Conservation (phyloP, 169 alveolate species). For the Theileria luwenshuni region DNA sequence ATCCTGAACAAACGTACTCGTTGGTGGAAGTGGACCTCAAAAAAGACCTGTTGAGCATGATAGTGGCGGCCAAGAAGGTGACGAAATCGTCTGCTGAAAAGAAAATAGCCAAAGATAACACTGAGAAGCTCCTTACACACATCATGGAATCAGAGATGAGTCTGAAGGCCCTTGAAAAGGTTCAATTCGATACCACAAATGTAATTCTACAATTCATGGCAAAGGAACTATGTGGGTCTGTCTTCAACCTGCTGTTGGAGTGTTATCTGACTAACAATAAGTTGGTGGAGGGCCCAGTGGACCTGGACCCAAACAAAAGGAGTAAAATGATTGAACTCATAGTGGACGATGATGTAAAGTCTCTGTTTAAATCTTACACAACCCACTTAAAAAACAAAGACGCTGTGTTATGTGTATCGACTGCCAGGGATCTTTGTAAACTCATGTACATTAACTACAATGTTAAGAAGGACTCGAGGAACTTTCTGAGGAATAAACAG, state of each 20-base stretch:
- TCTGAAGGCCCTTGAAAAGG: constrained; percentile 15
- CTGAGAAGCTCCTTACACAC: constrained; percentile 6
- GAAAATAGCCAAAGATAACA: constrained; percentile 5
- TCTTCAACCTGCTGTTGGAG: constrained; percentile 38
- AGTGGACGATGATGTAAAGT: constrained; percentile 56
- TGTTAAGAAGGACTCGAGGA: constrained; percentile 53
- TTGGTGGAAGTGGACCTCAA: constrained; percentile 11
- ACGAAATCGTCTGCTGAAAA: not conserved
- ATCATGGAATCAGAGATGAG: constrained; percentile 13
- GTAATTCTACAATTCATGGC: constrained; percentile 16
- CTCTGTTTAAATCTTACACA: constrained; percentile 11
- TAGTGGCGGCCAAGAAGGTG: constrained; percentile 4
- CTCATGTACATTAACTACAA: constrained; percentile 56
- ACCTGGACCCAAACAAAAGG: constrained; percentile 33
- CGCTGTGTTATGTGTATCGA: constrained; percentile 23
- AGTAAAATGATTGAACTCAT: constrained; percentile 38
- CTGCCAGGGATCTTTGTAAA: constrained; percentile 31
- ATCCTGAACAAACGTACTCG: not conserved
- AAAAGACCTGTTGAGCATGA: constrained; percentile 10
- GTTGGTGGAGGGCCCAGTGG: constrained; percentile 23
- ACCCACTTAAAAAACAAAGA: constrained; percentile 50
- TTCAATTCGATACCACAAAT: not conserved
- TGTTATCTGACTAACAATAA: constrained; percentile 18
- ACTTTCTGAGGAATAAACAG: constrained; percentile 24
- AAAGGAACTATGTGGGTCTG: constrained; percentile 21